Evolutionary conservation across 805 yeast species (phyloP), one percentile per base, ranked within the genome.

Genomic region (Schwanniomyces vanrijiae): DNA sequence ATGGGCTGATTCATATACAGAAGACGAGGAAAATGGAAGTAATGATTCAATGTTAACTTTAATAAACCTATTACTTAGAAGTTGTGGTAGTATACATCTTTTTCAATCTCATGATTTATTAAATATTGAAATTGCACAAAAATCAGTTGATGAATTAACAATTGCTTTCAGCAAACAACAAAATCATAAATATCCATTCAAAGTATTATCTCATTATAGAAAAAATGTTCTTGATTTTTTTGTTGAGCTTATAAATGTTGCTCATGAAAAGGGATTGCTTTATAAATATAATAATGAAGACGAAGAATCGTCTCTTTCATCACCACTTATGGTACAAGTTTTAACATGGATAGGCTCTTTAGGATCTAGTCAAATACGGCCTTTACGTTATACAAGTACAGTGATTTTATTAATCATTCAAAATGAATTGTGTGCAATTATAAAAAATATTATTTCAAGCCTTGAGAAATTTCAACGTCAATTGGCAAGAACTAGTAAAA

Each of bases 281-380:
- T 85, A 78, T 57, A 73, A 65, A 11, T 51, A 51, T 0, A 47
- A 51, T 16, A 48, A 49, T 2, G 48, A 41, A 1, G 55, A 50
- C 18, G 55, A 46, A 6, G 37, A 41, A 18, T 40, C 53, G n/a
- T 59, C 66, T 1, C 50, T 65, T n/a, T 51, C 68, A 0, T 65
- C 77, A 1, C 69, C 70, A 1, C 62, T 88, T 25, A 67, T 82
- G 66, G 82, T 73, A 38, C 80, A 80, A 46, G 45, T 88, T 2
- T 59, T 87, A 24, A 80, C 87, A 4, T 90, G 97, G 97, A 64
- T 90, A 13, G 75, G 86, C 0, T 78, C 90, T 0, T 68, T 91
- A 44, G 80, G 92, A 1, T 81, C 88, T 0, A 81, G 90, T 16
- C 76, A 81, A 31, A 68, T 86, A 8, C 75, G 96, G 51, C 80